Conservation (phyloP, 2,329 filamentous ascomycete genomes). For the Fusarium camptoceras region DNA sequence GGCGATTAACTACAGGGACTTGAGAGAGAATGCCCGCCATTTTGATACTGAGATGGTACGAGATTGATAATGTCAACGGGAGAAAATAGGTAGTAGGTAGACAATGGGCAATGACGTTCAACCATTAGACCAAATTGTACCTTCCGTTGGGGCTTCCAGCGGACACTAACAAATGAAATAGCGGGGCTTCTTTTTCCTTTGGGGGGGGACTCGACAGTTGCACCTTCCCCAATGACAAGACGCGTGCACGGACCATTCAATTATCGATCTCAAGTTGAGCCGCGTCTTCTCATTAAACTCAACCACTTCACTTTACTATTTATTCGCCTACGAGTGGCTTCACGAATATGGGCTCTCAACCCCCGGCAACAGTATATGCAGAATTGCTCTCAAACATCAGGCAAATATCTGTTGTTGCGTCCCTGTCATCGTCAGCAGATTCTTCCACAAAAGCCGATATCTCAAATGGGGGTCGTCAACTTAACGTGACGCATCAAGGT, state of each 20-base stretch:
- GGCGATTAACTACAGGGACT: slow-evolving; percentile 47
- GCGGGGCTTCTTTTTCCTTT: slow-evolving; percentile 44
- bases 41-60: slow-evolving; percentile 9
- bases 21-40: slow-evolving; percentile 54
- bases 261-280: slow-evolving; percentile 22
- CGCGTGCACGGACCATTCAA: slow-evolving; percentile 40
- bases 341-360: slow-evolving; percentile 31
- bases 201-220: slow-evolving; percentile 23
- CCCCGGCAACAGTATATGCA: slow-evolving; percentile 65
- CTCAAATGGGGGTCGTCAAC: slow-evolving; percentile 57
- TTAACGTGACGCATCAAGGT: slow-evolving; percentile 63
- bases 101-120: slow-evolving; percentile 41
- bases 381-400: slow-evolving; percentile 74
- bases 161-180: slow-evolving; percentile 42
- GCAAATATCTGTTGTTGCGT: slow-evolving; percentile 70
- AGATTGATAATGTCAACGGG: slow-evolving; percentile 26
- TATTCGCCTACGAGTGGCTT: background rate
- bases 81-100: background rate
- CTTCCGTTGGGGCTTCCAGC: slow-evolving; percentile 44
- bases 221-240: slow-evolving; percentile 11
- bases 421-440: slow-evolving; percentile 59
- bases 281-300: slow-evolving; percentile 13
- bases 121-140: slow-evolving; percentile 22
- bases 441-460: slow-evolving; percentile 59
- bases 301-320: background rate